These are phyloP conservation scores for Lasiosphaeris hirsuta DNA, from an alignment of 495 filamentous ascomycete genomes.

Conservation along the genomic window DNA sequence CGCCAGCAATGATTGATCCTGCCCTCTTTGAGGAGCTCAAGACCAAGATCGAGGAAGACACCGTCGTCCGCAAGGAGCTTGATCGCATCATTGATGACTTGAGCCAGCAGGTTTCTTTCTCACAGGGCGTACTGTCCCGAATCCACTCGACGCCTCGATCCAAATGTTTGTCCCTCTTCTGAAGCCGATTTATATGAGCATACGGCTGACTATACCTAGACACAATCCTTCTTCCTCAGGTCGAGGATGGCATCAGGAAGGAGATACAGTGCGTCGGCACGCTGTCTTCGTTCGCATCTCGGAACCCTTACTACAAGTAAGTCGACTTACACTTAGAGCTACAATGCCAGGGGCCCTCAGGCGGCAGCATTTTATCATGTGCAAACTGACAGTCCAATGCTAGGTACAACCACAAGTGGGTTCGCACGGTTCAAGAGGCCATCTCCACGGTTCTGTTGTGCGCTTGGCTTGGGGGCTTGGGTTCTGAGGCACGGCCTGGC, in stretches of 20 bases:
- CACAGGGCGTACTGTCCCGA: constrained; percentile 77
- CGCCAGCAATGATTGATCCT: constrained; percentile 62
- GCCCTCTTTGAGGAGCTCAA: constrained; percentile 86
- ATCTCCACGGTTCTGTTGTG: constrained; percentile 69
- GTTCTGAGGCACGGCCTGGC: constrained; percentile 35
- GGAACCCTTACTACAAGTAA: constrained; percentile 90
- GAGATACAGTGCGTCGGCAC: constrained; percentile 54
- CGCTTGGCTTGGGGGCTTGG: constrained; percentile 69
- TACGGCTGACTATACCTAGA: constrained; percentile 11
- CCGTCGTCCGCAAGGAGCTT: constrained; percentile 74
- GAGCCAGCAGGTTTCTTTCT: constrained; percentile 60
- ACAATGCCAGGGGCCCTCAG: no score
- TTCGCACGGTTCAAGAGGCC: constrained; percentile 77
- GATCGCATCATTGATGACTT: constrained; percentile 75
- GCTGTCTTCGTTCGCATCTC: constrained; percentile 67
- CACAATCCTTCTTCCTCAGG: constrained; percentile 45
- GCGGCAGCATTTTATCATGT: no score
- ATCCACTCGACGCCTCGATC: constrained; percentile 81
- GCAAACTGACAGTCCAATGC: neutral
- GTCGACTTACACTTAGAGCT: neutral
- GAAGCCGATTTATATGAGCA: neutral
- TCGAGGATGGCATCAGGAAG: constrained; percentile 54
- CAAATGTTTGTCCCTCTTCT: constrained; percentile 56
- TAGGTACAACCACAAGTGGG: constrained; percentile 81
- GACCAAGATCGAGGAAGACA: constrained; percentile 84